phyloP scores from a whole-genome alignment of 2,329 filamentous ascomycete species.

The Aspergillus puulaauensis region DNA sequence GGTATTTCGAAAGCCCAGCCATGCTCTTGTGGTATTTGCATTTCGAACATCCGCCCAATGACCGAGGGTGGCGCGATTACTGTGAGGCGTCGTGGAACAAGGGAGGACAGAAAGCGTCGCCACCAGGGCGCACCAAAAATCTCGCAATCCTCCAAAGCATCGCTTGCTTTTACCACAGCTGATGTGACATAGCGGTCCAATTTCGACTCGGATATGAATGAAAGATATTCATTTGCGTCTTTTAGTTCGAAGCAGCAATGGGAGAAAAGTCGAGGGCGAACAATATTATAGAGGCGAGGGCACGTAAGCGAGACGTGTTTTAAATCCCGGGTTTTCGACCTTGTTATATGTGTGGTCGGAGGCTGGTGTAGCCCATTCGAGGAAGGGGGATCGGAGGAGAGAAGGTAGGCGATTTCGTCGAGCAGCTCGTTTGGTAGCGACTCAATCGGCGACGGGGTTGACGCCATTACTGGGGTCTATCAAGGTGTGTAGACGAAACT shows the following conservation, averaged over 20 bases:
- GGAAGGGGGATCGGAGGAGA: conserved; percentile 54
- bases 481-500: not conserved
- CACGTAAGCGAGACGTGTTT: conserved; percentile 59
- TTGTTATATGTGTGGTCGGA: conserved; percentile 47
- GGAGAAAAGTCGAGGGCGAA: conserved; percentile 59
- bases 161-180: conserved; percentile 47
- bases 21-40: conserved; percentile 57
- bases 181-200: conserved; percentile 46
- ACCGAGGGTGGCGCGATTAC: conserved; percentile 63
- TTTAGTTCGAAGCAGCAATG: conserved; percentile 46
- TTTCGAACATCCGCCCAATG: conserved; percentile 61
- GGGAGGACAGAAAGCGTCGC: conserved; percentile 54
- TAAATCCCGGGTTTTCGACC: conserved; percentile 41
- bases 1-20: conserved; percentile 64
- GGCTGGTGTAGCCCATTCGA: conserved; percentile 50
- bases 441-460: conserved; percentile 26
- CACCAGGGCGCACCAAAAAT: conserved; percentile 48
- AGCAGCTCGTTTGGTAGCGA: conserved; percentile 63
- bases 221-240: conserved; percentile 35
- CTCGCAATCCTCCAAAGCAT: conserved; percentile 39
- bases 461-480: conserved; percentile 17
- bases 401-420: conserved; percentile 55
- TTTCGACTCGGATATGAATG: conserved; percentile 35
- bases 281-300: conserved; percentile 52
- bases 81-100: conserved; percentile 56